phyloP scores from a whole-genome alignment of 345 rosid genomes.

The Odontarrhena argentea region DNA sequence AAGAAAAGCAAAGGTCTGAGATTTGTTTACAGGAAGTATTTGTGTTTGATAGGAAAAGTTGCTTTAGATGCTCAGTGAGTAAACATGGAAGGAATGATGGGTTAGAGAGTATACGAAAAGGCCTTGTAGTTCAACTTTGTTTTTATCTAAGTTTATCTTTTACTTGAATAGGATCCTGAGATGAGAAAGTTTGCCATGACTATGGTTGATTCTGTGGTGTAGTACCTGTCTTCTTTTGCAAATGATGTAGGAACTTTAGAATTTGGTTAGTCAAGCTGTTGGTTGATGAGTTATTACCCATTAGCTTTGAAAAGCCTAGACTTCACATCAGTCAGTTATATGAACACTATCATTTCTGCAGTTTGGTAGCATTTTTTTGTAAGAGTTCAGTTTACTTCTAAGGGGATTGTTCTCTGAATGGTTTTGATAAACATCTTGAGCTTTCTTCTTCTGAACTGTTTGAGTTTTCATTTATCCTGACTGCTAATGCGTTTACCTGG shows the following conservation, averaged over 20 bases:
- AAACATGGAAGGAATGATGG: not conserved
- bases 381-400: conserved; percentile 2
- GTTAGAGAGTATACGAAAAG: not conserved
- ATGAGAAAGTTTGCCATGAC: not conserved
- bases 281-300: not conserved
- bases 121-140: not conserved
- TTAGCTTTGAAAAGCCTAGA: too few species aligned
- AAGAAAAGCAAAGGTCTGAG: not conserved
- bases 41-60: not conserved
- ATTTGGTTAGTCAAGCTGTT: too few species aligned
- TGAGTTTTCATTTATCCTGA: conserved; percentile 3
- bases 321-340: not conserved
- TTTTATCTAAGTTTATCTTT: not conserved
- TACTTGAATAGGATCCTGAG: not conserved
- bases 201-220: conserved; percentile 3
- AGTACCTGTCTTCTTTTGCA: not conserved
- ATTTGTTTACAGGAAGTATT: not conserved
- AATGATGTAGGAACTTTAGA: too few species aligned
- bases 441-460: conserved; percentile 1
- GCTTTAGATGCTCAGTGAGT: conserved; percentile 3
- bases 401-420: not conserved
- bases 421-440: not conserved
- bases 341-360: not conserved
- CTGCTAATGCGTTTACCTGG: not conserved
- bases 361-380: conserved; percentile 4